Conservation (phyloP, 1,284 basidiomycete species). For the Entoloma clypeatum region DNA sequence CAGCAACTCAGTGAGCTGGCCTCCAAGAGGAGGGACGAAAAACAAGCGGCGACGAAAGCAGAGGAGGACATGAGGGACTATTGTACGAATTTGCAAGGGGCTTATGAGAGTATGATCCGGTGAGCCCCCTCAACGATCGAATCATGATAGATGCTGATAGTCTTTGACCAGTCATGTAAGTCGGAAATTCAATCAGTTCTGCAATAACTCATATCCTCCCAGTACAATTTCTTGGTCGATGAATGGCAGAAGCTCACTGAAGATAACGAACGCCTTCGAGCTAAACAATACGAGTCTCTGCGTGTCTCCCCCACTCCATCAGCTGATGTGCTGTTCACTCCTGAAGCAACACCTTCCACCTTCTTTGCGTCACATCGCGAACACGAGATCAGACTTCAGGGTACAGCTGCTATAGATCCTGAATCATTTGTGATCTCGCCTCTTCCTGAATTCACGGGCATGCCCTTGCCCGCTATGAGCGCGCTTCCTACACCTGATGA, state of each 20-base stretch:
- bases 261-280: constrained; percentile 21
- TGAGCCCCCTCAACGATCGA: constrained; percentile 24
- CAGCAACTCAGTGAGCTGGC: constrained; percentile 16
- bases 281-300: constrained; percentile 8
- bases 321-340: constrained; percentile 5
- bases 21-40: constrained; percentile 24
- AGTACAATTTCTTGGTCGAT: constrained; percentile 32
- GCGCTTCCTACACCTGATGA: constrained; percentile 32
- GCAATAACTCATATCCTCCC: constrained; percentile 12
- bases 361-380: constrained; percentile 14
- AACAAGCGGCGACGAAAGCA: constrained; percentile 30
- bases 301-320: constrained; percentile 3
- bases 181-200: constrained; percentile 3
- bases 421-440: constrained; percentile 37
- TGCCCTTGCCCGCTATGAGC: constrained; percentile 24
- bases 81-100: constrained; percentile 29
- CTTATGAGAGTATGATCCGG: constrained; percentile 34
- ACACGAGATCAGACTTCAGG: constrained; percentile 20
- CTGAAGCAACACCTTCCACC: constrained; percentile 8
- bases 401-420: constrained; percentile 28
- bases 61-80: constrained; percentile 36
- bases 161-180: constrained; percentile 26
- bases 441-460: constrained; percentile 35
- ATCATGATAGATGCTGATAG: constrained; percentile 4
- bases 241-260: constrained; percentile 26